Evolutionary conservation across 1,139 yeast genomes (phyloP).

Genomic region (Taphrina communis): DNA sequence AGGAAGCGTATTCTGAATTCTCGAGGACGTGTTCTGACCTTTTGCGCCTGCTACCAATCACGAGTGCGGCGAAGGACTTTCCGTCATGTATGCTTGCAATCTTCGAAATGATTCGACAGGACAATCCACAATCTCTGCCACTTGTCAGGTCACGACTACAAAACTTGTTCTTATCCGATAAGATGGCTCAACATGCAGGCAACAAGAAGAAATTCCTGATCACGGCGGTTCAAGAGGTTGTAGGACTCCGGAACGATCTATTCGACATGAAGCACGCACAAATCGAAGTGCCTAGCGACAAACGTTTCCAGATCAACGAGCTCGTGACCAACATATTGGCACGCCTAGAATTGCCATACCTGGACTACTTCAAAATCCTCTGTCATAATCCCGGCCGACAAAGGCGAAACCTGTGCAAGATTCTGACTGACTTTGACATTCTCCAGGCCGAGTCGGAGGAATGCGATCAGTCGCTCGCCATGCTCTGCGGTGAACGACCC

Average conservation of each 20-base stretch:
- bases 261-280: slow-evolving; percentile 22
- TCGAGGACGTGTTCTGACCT: slow-evolving; percentile 28
- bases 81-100: slow-evolving; percentile 33
- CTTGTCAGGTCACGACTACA: slow-evolving; percentile 27
- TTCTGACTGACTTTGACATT: slow-evolving; percentile 72
- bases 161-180: slow-evolving; percentile 17
- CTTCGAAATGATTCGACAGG: slow-evolving; percentile 15
- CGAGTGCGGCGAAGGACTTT: slow-evolving; percentile 11
- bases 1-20: slow-evolving; percentile 22
- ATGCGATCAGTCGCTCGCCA: slow-evolving; percentile 27
- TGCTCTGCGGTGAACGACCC: slow-evolving; percentile 19
- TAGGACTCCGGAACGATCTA: slow-evolving; percentile 23
- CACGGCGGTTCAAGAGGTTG: slow-evolving; percentile 34
- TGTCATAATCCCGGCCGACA: slow-evolving; percentile 84
- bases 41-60: slow-evolving; percentile 15
- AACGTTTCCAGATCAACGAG: slow-evolving; percentile 9
- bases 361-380: slow-evolving; percentile 59
- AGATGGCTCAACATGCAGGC: slow-evolving; percentile 20
- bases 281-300: slow-evolving; percentile 28
- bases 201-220: slow-evolving; percentile 25
- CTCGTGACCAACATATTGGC: slow-evolving; percentile 18
- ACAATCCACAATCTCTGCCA: slow-evolving; percentile 19
- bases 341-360: slow-evolving; percentile 21
- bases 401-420: slow-evolving; percentile 69
- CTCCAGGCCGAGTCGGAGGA: slow-evolving; percentile 61